These are phyloP conservation scores for Sphaerobolus stellatus DNA, from an alignment of 1,284 basidiomycete species.

Conservation along the genomic window DNA sequence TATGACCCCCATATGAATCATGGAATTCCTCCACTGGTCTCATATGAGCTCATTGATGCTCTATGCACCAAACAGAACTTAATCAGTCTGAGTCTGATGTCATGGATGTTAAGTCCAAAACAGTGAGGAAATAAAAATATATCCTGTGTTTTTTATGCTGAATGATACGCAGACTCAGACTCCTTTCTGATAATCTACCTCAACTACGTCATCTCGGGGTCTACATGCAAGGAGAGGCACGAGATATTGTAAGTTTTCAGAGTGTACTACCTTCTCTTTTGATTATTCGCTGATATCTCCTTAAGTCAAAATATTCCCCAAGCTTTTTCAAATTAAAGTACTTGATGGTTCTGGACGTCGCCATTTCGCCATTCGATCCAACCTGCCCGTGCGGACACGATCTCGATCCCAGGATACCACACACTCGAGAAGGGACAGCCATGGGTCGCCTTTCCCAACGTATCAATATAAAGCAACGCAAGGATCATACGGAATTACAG, in stretches of 20 bases:
- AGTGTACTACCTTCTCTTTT: not conserved
- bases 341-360: slow-evolving; percentile 3
- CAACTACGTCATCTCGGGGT: slow-evolving; percentile 1
- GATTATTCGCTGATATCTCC: not conserved
- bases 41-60: not conserved
- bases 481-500: not conserved
- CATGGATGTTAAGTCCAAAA: not conserved
- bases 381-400: slow-evolving; percentile 6
- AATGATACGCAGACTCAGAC: not conserved
- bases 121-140: not conserved
- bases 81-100: slow-evolving; percentile 6
- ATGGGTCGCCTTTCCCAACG: not conserved
- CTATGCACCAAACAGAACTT: not conserved
- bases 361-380: not conserved
- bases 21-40: not conserved
- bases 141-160: not conserved
- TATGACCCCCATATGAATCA: not conserved
- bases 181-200: not conserved
- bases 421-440: slow-evolving; percentile 4
- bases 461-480: not conserved
- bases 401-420: not conserved
- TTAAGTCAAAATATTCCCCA: slow-evolving; percentile 6
- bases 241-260: not conserved
- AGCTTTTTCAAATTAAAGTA: not conserved
- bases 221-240: not conserved